Conservation (phyloP, 1,139 yeast species). For the Scheffersomyces segobiensis region DNA sequence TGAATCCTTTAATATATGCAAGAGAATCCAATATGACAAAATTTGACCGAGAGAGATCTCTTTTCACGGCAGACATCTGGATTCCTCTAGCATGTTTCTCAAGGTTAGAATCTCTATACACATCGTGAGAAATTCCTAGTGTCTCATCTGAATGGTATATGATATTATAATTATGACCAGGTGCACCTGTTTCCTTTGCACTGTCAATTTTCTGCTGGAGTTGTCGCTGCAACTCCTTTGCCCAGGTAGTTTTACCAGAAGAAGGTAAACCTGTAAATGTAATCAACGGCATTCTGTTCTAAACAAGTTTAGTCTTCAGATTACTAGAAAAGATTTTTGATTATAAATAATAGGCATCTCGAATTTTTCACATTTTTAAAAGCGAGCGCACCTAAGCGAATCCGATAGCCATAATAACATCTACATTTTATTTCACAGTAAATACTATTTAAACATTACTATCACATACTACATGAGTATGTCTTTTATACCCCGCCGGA, state of each 20-base stretch:
- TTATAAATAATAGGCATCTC: not conserved
- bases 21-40: conserved; percentile 84
- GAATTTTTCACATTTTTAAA: not conserved
- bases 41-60: conserved; percentile 67
- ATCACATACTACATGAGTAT: conserved; percentile 17
- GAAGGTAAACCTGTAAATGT: conserved; percentile 83
- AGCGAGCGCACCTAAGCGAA: not conserved
- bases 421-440: too few relatives aligned
- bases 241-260: conserved; percentile 81
- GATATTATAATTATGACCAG: conserved; percentile 59
- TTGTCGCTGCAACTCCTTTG: conserved; percentile 49
- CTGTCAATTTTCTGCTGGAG: conserved; percentile 50
- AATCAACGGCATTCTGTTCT: conserved; percentile 72
- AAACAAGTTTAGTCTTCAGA: not conserved
- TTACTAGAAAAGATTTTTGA: not conserved
- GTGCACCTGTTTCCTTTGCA: conserved; percentile 34
- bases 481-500: conserved; percentile 44
- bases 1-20: conserved; percentile 90
- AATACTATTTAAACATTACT: too few relatives aligned
- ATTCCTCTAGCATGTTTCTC: conserved; percentile 84
- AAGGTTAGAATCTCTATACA: conserved; percentile 64
- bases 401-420: not conserved
- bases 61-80: conserved; percentile 85
- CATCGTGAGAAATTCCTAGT: conserved; percentile 67
- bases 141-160: conserved; percentile 76